Evolutionary conservation across 73 alveolate genomes (phyloP), one percentile per base, ranked within the genome.

Genomic region (Durusdinium trenchii): DNA sequence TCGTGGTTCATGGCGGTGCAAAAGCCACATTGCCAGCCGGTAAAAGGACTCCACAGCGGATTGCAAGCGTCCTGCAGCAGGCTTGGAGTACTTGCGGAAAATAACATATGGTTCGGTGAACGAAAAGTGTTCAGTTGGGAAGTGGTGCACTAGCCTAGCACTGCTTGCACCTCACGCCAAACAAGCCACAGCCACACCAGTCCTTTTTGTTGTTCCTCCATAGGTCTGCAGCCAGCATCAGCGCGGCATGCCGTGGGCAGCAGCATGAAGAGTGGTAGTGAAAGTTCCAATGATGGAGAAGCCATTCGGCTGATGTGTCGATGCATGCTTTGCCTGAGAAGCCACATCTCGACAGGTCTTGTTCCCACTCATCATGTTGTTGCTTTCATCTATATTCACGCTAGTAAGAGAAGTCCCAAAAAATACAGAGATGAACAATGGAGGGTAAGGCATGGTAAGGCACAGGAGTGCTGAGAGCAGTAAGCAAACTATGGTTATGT

Each of bases 21-120:
- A n/a, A 86, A 57, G 48, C 42, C 95, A 40, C 95, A 86, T 64
- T 86, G 95, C 95, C 95, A 86, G 82, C 95, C 95, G n/a, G 64
- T 61, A 47, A 86, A 86, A 10, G 84, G 84, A 69, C 95, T 86
- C 95, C 95, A 86, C 64, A 86, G 32, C 12, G 95, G 95, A 43
- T 86, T 86, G 95, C 95, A 86, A 60, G 35, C 42, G 48, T 86
- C 95, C 95, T 86, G 95, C 7, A 45, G 43, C 28, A 23, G 14
- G n/a, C 51, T 23, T 51, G 86, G n/a, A n/a, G 16, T 62, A 26
- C 18, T 6, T 62, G 76, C 36, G 18, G 18, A 40, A 35, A 4
- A 6, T 26, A 40, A 62, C 76, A 26, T 62, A 26, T 38, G 4
- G 76, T 38, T 38, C 76, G 18, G 76, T 26, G 46, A 67, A 67